phyloP scores from a whole-genome alignment of 768 basidiomycete genomes.

The Lyophyllum atratum region DNA sequence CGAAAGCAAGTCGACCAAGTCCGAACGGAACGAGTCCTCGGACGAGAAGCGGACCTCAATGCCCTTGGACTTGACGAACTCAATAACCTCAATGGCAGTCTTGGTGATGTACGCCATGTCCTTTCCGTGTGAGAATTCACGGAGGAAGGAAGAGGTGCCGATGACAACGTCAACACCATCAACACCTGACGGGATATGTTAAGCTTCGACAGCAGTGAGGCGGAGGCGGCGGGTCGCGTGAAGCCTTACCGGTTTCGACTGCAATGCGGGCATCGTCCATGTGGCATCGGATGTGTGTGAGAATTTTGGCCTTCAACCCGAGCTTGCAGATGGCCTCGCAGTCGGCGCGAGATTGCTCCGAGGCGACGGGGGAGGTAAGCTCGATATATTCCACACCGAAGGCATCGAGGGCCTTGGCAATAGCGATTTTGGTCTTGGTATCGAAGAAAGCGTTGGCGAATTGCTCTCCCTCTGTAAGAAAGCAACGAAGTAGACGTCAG shows the following conservation, averaged over 20 bases:
- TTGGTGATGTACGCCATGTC: constrained; percentile 99
- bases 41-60: constrained; percentile 99
- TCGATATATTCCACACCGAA: constrained; percentile 99
- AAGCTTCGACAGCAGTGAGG: neutral
- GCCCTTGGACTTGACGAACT: constrained; percentile 99
- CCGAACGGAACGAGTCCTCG: constrained; percentile 99
- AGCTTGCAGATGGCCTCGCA: constrained; percentile 99
- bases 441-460: constrained; percentile 99
- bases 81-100: constrained; percentile 97
- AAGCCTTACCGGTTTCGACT: constrained; percentile 85
- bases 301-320: constrained; percentile 92
- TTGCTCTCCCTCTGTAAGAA: constrained; percentile 88
- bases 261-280: constrained; percentile 99
- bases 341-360: constrained; percentile 90
- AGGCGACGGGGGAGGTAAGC: constrained; percentile 96
- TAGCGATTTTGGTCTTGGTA: constrained; percentile 99
- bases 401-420: constrained; percentile 96
- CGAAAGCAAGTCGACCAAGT: constrained; percentile 96
- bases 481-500: neutral
- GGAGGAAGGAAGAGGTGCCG: constrained; percentile 97
- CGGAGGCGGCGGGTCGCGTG: neutral
- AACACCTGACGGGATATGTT: constrained; percentile 60
- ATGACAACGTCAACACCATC: constrained; percentile 99
- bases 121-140: constrained; percentile 99
- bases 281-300: constrained; percentile 99